These are phyloP conservation scores for Piper betle DNA, from an alignment of 164 flowering plant species.

Conservation along the genomic window DNA sequence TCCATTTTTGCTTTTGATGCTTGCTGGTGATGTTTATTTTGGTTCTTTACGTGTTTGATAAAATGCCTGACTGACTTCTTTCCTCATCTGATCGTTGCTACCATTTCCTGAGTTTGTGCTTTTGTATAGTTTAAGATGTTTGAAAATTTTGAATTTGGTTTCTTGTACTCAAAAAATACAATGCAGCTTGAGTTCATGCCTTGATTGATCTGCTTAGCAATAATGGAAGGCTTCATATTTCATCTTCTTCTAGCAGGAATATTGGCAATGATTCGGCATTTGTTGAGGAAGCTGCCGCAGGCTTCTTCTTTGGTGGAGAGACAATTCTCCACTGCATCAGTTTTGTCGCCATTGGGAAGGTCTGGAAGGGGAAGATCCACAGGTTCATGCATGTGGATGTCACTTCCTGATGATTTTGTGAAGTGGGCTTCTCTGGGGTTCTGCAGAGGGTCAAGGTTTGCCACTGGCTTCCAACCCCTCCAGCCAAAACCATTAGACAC, in stretches of 20 bases:
- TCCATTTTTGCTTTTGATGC: no score
- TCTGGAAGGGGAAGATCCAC: background rate
- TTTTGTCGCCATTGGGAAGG: background rate
- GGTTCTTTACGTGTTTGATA: background rate
- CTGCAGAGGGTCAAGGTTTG: conserved; percentile 45
- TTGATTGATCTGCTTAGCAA: no score
- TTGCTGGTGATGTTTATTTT: background rate
- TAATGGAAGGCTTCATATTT: no score
- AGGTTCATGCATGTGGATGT: background rate
- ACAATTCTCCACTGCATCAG: background rate
- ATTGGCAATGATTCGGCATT: background rate
- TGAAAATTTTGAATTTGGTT: no score
- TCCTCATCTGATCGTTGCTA: background rate
- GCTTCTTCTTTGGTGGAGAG: background rate
- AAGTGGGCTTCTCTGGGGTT: conserved; percentile 56
- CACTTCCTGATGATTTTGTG: conserved; percentile 33
- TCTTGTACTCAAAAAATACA: no score
- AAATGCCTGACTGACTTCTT: background rate
- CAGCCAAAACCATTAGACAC: conserved; percentile 66
- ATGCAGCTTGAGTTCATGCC: no score
- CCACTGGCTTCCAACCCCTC: conserved; percentile 71
- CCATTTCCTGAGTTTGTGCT: background rate
- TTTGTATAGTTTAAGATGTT: no score
- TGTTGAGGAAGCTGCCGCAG: background rate
- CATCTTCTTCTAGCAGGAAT: background rate